Base-by-base conservation (phyloP, 2,329 filamentous ascomycete species). In the Myriosclerotinia duriaeana region DNA sequence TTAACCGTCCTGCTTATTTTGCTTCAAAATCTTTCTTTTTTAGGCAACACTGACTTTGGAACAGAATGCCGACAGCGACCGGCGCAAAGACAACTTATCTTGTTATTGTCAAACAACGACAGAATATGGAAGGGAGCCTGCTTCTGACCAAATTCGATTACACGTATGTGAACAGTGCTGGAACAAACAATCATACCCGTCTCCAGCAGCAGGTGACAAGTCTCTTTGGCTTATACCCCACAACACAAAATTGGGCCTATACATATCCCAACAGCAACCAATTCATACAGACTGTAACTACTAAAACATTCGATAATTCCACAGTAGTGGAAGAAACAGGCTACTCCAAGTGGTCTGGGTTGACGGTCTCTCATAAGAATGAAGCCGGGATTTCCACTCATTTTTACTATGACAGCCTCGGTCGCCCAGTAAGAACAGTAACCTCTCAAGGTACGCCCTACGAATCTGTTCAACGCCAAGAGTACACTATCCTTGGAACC, bases 311-410 rank as follows among this genome's bases (percentile, higher is more conserved):
- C 20, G 62, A 64, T 40, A 30, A 7, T 36, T 64, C 62, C 56
- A 44, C 26, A 14, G n/a, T n/a, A 9, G 40, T 12, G 40, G 62
- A 58, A 30, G 62, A 56, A 30, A 58, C 42, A 17, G 15, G 40
- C 53, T 64, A 64, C 26, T 64, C 62, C 5, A 7, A 52, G 42
- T 50, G 40, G 62, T 58, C 53, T 52, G 62, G 62, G 15, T 22
- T 65, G 44, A 17, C 30, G 15, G 22, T 50, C 6, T 26, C 20
- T n/a, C 26, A 58, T 14, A 50, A 65, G 26, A 65, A 52, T 17
- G 53, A 65, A 52, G 36, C 15, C 22, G 62, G 53, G 3, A 26
- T 65, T 7, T 30, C 5, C 1, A 40, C n/a, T 3, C 30, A 42
- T 22, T 65, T 30, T 9, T 50, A 22, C 15, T 42, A 65, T 15